Percentiles rank a stretch among this genome's conserved stretches.
These are phyloP conservation scores for Fusarium sp. DNA, from an alignment of 2,329 filamentous ascomycete genomes.

Conservation along the genomic window DNA sequence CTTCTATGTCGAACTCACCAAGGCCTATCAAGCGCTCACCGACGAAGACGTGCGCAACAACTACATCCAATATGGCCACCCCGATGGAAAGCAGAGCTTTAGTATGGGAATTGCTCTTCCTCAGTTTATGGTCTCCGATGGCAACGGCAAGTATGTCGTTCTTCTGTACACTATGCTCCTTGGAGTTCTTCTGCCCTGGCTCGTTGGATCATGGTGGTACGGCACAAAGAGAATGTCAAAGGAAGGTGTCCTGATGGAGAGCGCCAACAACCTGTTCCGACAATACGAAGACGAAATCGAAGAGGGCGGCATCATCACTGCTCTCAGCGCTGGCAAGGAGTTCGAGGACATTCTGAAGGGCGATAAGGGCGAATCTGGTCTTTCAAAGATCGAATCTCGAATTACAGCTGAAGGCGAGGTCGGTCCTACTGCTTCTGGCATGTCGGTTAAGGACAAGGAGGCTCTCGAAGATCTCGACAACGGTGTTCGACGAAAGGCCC, in stretches of 20 bases:
- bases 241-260: slow-evolving; percentile 92
- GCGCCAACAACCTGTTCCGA: slow-evolving; percentile 92
- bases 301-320: slow-evolving; percentile 80
- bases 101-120: slow-evolving; percentile 97
- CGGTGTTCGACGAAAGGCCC: slow-evolving; percentile 81
- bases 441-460: slow-evolving; percentile 78
- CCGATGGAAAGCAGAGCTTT: slow-evolving; percentile 97
- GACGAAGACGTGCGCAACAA: slow-evolving; percentile 98
- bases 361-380: slow-evolving; percentile 79
- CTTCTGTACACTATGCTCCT: slow-evolving; percentile 88
- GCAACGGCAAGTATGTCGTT: slow-evolving; percentile 94
- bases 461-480: slow-evolving; percentile 84
- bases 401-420: slow-evolving; percentile 71
- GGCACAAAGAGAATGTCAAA: slow-evolving; percentile 92
- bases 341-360: slow-evolving; percentile 81
- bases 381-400: slow-evolving; percentile 85
- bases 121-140: slow-evolving; percentile 90
- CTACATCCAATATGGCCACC: slow-evolving; percentile 94
- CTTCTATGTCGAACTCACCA: slow-evolving; percentile 92
- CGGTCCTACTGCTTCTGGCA: slow-evolving; percentile 61
- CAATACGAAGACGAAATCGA: slow-evolving; percentile 89
- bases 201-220: slow-evolving; percentile 99
- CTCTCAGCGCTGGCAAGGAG: slow-evolving; percentile 87
- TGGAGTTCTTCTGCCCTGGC: slow-evolving; percentile 88
- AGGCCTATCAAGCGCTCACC: slow-evolving; percentile 97